Evolutionary conservation across 306 rosid species (phyloP), one percentile per base, ranked within the genome.

Genomic region (Vigna mungo): DNA sequence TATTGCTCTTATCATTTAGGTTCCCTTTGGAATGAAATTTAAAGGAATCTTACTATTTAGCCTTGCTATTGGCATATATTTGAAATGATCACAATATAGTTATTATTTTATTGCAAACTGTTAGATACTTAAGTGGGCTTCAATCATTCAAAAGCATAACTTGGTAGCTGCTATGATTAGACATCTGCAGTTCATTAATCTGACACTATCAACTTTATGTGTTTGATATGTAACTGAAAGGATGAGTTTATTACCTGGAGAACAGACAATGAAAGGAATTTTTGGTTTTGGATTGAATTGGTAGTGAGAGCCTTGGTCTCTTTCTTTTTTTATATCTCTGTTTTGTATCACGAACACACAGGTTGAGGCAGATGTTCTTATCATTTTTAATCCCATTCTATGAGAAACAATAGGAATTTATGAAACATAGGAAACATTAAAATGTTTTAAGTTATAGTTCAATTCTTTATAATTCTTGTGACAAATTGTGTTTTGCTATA

Each of bases 401-500:
- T 56, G 6, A 48, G 18, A 49, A 49, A 49, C 20, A 49, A 49
- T 49, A 48, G 53, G 18, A 48, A 15, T 48, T 48, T 16, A 49
- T 16, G 20, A 44, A 44, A 3, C 49, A 12, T 5, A 4, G 36
- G 63, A 56, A 56, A 56, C 8, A 23, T 21, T 10, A 21, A 8
- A 16, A 4, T 56, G 4, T 44, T 30, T 30, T 21, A 21, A n/a
- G 36, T 23, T 14, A 61, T 32, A 61, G 43, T 32, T 61, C 44
- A 61, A 61, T 61, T 61, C 21, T 61, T 30, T 61, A 32, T 25
- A 25, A 14, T 27, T 60, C 39, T 60, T 60, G 66, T 27, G 34
- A 30, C 11, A 5, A 30, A 30, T 6, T 60, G 8, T 60, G 5
- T 27, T 13, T 8, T 36, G 9, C 20, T 1, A n/a, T 60, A 30